Base-by-base conservation (phyloP, 148 eudicot species). In the Diospyros lotus region DNA sequence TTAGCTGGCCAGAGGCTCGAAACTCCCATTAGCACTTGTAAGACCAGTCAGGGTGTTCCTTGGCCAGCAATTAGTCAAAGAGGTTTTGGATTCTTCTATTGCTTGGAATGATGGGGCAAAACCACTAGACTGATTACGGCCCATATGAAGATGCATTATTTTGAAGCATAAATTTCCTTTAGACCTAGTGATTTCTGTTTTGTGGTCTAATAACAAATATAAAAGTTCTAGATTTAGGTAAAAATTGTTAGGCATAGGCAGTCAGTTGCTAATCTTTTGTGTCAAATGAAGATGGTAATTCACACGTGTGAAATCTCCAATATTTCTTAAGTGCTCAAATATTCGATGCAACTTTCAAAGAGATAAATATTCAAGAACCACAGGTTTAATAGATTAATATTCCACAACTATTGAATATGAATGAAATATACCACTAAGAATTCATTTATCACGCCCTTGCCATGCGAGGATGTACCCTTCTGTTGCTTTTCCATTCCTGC, bases 401-500 rank as follows among this genome's bases (percentile, higher is more conserved):
- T 28, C 28, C 28, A 28, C 28, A 28, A 28, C 28, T 28, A 44
- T 55, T 70, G 12, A 15, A 70, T 41, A 55, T 4, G 8, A 41
- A 51, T 55, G 15, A 59, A 43, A 66, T 45, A 62, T 78, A 94
- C 98, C 97, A 92, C 99, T 8, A 92, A 86, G 62, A 95, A 72
- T 78, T 93, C 99, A 89, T 82, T 88, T 69, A 95, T 89, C 15
- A 95, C 94, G 63, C 98, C 97, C 79, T 95, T 95, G 86, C 94
- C 89, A 62, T 83, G 91, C 58, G 93, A 82, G 67, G 87, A 77
- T 75, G 85, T 74, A 66, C 84, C 88, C 56, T 80, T 80, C 77
- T 90, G 92, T 72, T 86, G 96, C 63, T 83, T 85, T 80, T 89
- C 96, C 46, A 84, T 73, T 75, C 81, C 80, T 53, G 73, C 81